Evolutionary conservation across 2,329 filamentous ascomycete species (phyloP), one percentile per base, ranked within the genome.

Genomic region (Orbilia quercus): DNA sequence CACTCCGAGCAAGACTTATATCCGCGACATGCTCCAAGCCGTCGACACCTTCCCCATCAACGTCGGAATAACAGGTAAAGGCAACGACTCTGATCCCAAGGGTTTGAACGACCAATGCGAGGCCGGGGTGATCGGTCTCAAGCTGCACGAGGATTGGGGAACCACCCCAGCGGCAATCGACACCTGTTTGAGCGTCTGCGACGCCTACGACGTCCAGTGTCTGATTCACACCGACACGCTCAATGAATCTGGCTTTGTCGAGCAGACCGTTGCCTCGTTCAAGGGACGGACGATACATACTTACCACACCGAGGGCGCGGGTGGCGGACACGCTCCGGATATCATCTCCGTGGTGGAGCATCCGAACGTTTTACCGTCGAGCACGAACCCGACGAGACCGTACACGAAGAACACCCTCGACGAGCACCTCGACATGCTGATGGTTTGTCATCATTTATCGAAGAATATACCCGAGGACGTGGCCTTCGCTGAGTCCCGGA

Each of bases 91-190:
- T 76, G 86, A 86, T 9, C 85, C 87, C 0, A 80, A 81, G 1
- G 90, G 90, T 7, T 85, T 98, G 1, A 86, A 88, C 53, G 91
- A 97, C 76, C 92, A 96, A 81, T 85, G 91, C 66, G 82, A 86
- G 63, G 94, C 94, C 0, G 94, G 94, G 7, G 93, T 90, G 0
- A 94, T 91, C 77, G 94, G 94, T 6, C 85, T 98, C 72, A 98
- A 98, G 81, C 84, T 98, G 5, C 94, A 98, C 80, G 94, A 98
- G 82, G 94, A 98, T 81, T 98, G 94, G 94, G 94, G 94, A 59
- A 88, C 86, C 20, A 97, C 94, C 0, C 94, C 94, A 0, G 90
- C 91, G 0, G 92, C 92, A 20, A 98, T 98, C 78, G 93, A 98
- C 80, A 85, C 90, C 1, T 97, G 94, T 78, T 85, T 96, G 1